Base-by-base conservation (phyloP, 768 basidiomycete genomes). In the Suillus lakei region DNA sequence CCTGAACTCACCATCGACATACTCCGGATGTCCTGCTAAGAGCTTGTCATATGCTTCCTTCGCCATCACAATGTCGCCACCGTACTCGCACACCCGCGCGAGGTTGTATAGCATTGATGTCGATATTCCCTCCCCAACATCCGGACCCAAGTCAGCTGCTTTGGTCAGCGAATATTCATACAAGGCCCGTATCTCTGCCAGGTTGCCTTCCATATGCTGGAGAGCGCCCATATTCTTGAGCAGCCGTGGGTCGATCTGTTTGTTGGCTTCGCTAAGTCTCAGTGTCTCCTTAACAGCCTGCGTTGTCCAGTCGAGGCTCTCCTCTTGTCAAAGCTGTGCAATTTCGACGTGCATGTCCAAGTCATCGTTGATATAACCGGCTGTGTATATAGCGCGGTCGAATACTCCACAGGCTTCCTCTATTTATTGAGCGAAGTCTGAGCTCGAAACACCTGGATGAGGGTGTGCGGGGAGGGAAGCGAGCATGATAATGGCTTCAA, bases 21-120 rank as follows among this genome's bases (percentile, higher is more conserved):
- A 98, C 78, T 99, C 98, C 1, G 96, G 95, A 82, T 99, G 97
- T 61, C 91, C 84, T n/a, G 87, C 80, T 41, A 98, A 78, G 10
- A 99, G 82, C 76, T 95, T 95, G 56, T 90, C 87, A 71, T 96
- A 99, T 2, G 93, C 95, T 69, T 91, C 93, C 67, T 84, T 89
- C 2, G 97, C 96, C 66, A 90, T 83, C 2, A 78, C 82, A 5
- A 84, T 83, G 41, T 93, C 90, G 1, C 91, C 91, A 61, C 86
- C 82, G 55, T 95, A 94, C 76, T 99, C 98, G 71, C 95, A 96
- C 18, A 92, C 90, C 64, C 96, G 83, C 0, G 92, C 98, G 28
- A 98, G 87, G 73, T 99, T 99, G 78, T 94, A 99, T 53, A 96
- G 79, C 30, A 96, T 86, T 0, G 92, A 90, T 0, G 94, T 94